Evolutionary conservation across 2,329 filamentous ascomycete species (phyloP).

Genomic region (Penicillium brasilianum): DNA sequence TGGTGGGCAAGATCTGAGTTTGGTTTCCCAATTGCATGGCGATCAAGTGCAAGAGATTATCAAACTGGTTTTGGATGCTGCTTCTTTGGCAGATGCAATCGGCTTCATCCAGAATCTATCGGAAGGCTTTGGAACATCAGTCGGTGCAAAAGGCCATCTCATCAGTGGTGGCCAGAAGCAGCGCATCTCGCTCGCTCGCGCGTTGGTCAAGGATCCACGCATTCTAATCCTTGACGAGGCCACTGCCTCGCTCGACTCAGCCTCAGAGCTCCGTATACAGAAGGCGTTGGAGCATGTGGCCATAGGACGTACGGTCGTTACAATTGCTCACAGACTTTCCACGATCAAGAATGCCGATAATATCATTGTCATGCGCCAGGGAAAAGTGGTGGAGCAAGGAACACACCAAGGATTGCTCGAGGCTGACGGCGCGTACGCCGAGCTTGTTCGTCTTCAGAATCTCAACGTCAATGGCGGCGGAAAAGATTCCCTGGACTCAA

Average conservation of each 20-base stretch:
- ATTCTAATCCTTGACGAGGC: slow-evolving; percentile 93
- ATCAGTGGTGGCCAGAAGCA: slow-evolving; percentile 91
- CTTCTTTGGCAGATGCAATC: slow-evolving; percentile 64
- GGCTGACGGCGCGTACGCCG: slow-evolving; percentile 74
- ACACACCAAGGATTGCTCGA: slow-evolving; percentile 80
- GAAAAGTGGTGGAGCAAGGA: slow-evolving; percentile 89
- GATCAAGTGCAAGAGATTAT: slow-evolving; percentile 56
- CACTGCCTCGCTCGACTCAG: slow-evolving; percentile 90
- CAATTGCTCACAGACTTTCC: slow-evolving; percentile 91
- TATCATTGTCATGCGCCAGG: slow-evolving; percentile 88
- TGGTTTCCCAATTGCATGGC: slow-evolving; percentile 51
- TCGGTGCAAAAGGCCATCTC: not conserved
- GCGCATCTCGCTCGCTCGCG: slow-evolving; percentile 90
- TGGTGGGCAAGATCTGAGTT: slow-evolving; percentile 54
- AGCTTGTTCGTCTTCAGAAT: slow-evolving; percentile 82
- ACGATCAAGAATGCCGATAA: slow-evolving; percentile 95
- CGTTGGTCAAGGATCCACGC: slow-evolving; percentile 88
- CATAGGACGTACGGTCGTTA: slow-evolving; percentile 87
- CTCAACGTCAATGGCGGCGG: slow-evolving; percentile 26
- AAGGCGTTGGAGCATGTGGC: slow-evolving; percentile 86
- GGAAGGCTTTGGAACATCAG: slow-evolving; percentile 66
- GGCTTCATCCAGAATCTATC: slow-evolving; percentile 18
- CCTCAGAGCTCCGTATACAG: slow-evolving; percentile 92
- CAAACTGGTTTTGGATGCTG: slow-evolving; percentile 43
- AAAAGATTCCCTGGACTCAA: not conserved